phyloP scores from a whole-genome alignment of 208 protist species.

The Strigomonas culicis region DNA sequence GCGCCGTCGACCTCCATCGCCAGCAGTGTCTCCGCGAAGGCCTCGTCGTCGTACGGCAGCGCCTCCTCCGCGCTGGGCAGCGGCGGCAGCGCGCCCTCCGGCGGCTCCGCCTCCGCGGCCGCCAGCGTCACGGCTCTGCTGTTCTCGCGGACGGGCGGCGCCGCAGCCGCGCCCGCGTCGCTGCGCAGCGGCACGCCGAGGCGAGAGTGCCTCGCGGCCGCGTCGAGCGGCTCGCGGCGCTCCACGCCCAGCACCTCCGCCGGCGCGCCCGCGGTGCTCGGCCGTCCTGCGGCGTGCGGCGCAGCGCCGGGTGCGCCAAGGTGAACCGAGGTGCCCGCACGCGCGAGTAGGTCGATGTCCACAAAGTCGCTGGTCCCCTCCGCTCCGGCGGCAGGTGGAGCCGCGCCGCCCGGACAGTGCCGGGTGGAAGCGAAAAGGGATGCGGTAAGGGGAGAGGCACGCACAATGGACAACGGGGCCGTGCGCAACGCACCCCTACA shows the following conservation, averaged over 20 bases:
- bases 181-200: slow-evolving; percentile 10
- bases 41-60: slow-evolving; percentile 86
- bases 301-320: neutral
- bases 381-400: too few species aligned
- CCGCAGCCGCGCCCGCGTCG: neutral
- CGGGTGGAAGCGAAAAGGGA: too few species aligned
- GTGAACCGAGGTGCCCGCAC: neutral
- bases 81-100: neutral
- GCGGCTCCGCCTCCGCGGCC: slow-evolving; percentile 11
- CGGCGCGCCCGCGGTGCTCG: neutral
- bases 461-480: too few species aligned
- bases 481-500: too few species aligned
- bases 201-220: slow-evolving; percentile 44
- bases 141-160: neutral
- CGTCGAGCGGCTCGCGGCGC: slow-evolving; percentile 20
- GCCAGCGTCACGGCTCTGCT: slow-evolving; percentile 1
- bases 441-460: too few species aligned
- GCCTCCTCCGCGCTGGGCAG: slow-evolving; percentile 8
- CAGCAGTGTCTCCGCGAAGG: slow-evolving; percentile 80
- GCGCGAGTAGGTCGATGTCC: slow-evolving; percentile 33
- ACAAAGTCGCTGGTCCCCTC: too few species aligned
- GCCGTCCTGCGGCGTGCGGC: neutral
- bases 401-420: too few species aligned
- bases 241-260: slow-evolving; percentile 39
- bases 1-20: slow-evolving; percentile 88